Percentiles rank a stretch among this genome's conserved stretches.
Evolutionary conservation across 352 stramenopile genomes (phyloP).

Genomic region (Phytophthora sansomeana): DNA sequence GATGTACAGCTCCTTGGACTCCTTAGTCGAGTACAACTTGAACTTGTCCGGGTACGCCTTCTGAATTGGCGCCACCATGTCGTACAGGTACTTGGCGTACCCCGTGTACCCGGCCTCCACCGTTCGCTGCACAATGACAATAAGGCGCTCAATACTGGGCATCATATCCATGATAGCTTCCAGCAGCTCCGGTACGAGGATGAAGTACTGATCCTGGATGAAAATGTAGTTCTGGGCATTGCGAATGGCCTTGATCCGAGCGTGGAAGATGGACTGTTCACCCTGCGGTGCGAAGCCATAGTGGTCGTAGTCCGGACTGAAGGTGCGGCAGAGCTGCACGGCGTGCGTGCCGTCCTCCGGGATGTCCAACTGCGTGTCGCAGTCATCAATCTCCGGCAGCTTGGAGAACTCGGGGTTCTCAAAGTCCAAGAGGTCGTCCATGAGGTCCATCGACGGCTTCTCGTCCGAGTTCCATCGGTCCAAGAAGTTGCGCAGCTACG

Average conservation of each 20-base stretch:
- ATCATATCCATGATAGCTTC: conserved; percentile 45
- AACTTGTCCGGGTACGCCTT: conserved; percentile 64
- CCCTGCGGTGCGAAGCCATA: conserved; percentile 63
- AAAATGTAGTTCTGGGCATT: conserved; percentile 63
- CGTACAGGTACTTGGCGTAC: conserved; percentile 73
- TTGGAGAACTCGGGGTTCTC: conserved; percentile 46
- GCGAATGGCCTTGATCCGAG: conserved; percentile 56
- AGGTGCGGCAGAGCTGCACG: conserved; percentile 67
- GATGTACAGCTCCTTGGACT: conserved; percentile 67
- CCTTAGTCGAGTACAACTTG: conserved; percentile 63
- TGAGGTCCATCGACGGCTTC: conserved; percentile 44
- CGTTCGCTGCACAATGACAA: conserved; percentile 53
- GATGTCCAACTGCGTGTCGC: conserved; percentile 12
- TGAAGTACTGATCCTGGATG: conserved; percentile 75
- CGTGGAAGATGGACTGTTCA: conserved; percentile 60
- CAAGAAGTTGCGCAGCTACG: conserved; percentile 68
- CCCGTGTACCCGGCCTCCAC: conserved; percentile 43
- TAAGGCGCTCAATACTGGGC: conserved; percentile 45
- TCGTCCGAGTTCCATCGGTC: conserved; percentile 63
- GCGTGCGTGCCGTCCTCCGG: conserved; percentile 16
- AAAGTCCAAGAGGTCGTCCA: conserved; percentile 63
- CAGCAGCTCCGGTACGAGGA: conserved; percentile 58
- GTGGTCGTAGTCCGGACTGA: conserved; percentile 51
- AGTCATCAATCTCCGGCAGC: conserved; percentile 24
- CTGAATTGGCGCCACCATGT: conserved; percentile 66